phyloP scores from a whole-genome alignment of 1,284 basidiomycete species.

The Leccinum subspadiceum region DNA sequence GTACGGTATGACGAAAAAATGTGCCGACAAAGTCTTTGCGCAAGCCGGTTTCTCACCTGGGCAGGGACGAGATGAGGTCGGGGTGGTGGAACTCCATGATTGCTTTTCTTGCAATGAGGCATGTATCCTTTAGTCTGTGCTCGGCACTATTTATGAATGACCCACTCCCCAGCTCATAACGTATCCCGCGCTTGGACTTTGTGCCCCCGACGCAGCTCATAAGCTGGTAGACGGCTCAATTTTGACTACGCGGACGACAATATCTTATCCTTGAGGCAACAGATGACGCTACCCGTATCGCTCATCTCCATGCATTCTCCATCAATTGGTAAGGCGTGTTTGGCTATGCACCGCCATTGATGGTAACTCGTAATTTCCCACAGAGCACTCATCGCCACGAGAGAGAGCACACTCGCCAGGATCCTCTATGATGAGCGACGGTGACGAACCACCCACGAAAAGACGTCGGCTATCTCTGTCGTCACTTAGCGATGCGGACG shows the following conservation, averaged over 20 bases:
- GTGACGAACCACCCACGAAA: conserved; percentile 50
- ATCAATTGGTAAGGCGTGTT: conserved; percentile 28
- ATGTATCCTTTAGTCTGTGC: conserved; percentile 7
- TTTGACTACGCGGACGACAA: conserved; percentile 74
- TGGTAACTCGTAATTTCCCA: conserved; percentile 4
- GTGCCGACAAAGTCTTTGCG: conserved; percentile 70
- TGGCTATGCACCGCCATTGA: conserved; percentile 30
- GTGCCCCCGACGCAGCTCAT: conserved; percentile 66
- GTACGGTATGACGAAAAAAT: conserved; percentile 70
- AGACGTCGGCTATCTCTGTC: conserved; percentile 52
- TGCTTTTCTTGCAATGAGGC: conserved; percentile 83
- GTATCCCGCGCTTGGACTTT: conserved; percentile 81
- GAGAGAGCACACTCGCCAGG: conserved; percentile 49
- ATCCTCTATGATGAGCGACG: conserved; percentile 56
- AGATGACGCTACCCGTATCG: conserved; percentile 57
- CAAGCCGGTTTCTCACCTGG: conserved; percentile 68
- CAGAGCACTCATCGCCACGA: conserved; percentile 35
- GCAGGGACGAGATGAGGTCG: conserved; percentile 71
- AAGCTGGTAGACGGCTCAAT: conserved; percentile 73
- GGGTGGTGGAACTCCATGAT: conserved; percentile 83
- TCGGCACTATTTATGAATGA: not conserved
- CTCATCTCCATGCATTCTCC: conserved; percentile 42
- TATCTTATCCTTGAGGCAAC: conserved; percentile 68
- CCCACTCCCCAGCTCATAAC: conserved; percentile 59
- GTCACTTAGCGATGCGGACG: conserved; percentile 44